Evolutionary conservation across 129 eudicot species (phyloP).

Genomic region (Pulicaria dysenterica): DNA sequence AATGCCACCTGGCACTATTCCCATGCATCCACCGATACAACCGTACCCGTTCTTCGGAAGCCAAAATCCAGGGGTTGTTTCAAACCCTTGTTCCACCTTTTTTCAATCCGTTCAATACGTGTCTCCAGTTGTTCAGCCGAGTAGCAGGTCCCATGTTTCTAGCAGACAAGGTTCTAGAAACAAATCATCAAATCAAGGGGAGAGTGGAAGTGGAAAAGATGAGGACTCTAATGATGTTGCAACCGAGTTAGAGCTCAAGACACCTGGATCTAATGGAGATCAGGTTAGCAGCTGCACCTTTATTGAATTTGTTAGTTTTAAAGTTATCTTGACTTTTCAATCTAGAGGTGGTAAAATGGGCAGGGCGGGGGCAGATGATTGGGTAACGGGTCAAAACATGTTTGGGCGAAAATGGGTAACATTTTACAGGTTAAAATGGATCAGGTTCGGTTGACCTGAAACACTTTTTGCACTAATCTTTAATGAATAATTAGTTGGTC

Average conservation of each 20-base stretch:
- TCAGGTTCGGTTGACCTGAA: not conserved
- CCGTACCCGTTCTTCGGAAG: constrained; percentile 72
- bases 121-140: constrained; percentile 56
- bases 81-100: constrained; percentile 69
- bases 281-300: constrained; percentile 47
- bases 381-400: not conserved
- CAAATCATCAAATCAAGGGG: constrained; percentile 54
- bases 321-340: not conserved
- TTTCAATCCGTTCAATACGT: constrained; percentile 61
- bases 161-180: constrained; percentile 58
- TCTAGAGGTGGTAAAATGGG: not conserved
- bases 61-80: constrained; percentile 72
- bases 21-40: constrained; percentile 88
- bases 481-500: not conserved
- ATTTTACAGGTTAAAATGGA: not conserved
- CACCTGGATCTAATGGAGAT: constrained; percentile 82
- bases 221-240: constrained; percentile 76
- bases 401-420: not conserved
- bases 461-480: not conserved
- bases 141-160: constrained; percentile 53
- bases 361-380: not conserved
- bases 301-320: not conserved
- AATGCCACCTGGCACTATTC: constrained; percentile 68
- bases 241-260: constrained; percentile 84
- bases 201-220: constrained; percentile 54